phyloP scores from a whole-genome alignment of 225 moss, liverwort and hornwort species.

The Anthoceros angustus region DNA sequence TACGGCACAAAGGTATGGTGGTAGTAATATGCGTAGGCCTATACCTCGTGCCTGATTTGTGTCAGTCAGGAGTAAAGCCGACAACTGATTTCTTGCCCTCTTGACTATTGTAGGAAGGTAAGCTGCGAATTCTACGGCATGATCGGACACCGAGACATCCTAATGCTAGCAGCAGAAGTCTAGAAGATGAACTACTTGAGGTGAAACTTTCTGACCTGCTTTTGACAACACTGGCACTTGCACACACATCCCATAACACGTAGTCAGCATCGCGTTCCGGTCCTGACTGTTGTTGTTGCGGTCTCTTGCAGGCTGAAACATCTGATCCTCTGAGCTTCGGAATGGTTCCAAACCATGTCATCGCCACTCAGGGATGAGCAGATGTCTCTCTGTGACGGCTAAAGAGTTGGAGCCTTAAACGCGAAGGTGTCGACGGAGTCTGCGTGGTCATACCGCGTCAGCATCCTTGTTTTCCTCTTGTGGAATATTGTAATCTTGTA shows the following conservation, averaged over 20 bases:
- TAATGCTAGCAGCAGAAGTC: slow-evolving; percentile 33
- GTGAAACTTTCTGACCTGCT: slow-evolving; percentile 15
- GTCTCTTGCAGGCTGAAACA: slow-evolving; percentile 52
- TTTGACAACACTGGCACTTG: not conserved
- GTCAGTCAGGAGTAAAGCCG: not conserved
- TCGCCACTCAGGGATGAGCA: not conserved
- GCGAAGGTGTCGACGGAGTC: no score
- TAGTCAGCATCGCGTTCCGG: not conserved
- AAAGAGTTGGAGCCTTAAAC: no score
- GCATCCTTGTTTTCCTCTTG: no score
- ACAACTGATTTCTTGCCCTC: not conserved
- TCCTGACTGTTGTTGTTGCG: slow-evolving; percentile 9
- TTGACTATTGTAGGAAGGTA: slow-evolving; percentile 57
- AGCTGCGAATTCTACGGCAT: slow-evolving; percentile 78
- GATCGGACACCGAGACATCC: slow-evolving; percentile 62
- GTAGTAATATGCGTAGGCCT: no score
- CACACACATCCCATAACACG: not conserved
- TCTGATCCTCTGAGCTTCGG: slow-evolving; percentile 80
- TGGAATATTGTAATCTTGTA: no score
- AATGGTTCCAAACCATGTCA: slow-evolving; percentile 29
- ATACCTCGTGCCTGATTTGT: no score
- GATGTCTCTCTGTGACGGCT: no score
- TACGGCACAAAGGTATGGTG: slow-evolving; percentile 81
- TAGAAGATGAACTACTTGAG: slow-evolving; percentile 83
- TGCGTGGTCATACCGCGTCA: no score